phyloP scores from a whole-genome alignment of 495 filamentous ascomycete genomes.

The Xylaria sp. region DNA sequence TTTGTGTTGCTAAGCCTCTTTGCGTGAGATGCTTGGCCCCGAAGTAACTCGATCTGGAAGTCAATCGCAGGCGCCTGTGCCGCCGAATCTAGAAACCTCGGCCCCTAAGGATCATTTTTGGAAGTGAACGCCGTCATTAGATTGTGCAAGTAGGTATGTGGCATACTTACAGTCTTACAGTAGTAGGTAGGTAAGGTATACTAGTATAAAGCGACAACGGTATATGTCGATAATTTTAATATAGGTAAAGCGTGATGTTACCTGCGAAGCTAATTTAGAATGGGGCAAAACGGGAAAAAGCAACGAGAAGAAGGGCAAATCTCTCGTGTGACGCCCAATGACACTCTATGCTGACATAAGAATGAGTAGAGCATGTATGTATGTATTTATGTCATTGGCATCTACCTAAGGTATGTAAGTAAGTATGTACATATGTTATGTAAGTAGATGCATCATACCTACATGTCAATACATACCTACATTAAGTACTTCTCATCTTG shows the following conservation, averaged over 20 bases:
- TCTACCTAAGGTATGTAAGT: too few species aligned
- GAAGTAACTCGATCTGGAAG: conserved; percentile 10
- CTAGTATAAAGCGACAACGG: too few species aligned
- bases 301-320: not conserved
- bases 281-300: too few species aligned
- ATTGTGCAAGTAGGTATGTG: not conserved
- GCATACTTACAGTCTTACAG: too few species aligned
- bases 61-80: not conserved
- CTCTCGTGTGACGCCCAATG: not conserved
- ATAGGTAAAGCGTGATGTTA: too few species aligned
- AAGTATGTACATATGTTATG: too few species aligned
- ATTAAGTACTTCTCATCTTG: not conserved
- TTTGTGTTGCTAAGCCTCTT: not conserved
- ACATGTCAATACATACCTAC: too few species aligned
- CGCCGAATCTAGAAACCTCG: not conserved
- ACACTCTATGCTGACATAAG: conserved; percentile 17
- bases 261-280: too few species aligned
- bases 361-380: not conserved
- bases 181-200: too few species aligned
- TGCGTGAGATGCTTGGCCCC: not conserved
- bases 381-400: not conserved
- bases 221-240: not conserved
- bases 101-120: not conserved
- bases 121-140: not conserved
- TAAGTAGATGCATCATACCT: too few species aligned